Evolutionary conservation across 306 rosid genomes (phyloP), one percentile per base, ranked within the genome.

Genomic region (Cicer bijugum): DNA sequence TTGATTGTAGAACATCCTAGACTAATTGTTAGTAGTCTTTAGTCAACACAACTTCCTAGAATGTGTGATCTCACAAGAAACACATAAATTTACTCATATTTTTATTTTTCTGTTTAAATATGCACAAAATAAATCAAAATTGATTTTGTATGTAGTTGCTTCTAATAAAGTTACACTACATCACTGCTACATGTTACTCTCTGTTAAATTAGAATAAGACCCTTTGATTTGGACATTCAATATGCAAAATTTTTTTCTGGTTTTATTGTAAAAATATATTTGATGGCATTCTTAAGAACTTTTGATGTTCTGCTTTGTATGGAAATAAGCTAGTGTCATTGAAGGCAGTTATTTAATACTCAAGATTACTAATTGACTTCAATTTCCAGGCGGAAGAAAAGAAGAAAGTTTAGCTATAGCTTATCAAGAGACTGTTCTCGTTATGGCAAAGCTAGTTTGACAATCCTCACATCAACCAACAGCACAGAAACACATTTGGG

Each of bases 341-440:
- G 23, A 69, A 50, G 48, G 7, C 9, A 63, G 8, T 68, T 4
- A 59, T 59, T 23, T 40, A 17, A 71, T 59, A 44, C 66, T 50
- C 67, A 16, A 35, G 51, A 79, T 14, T 17, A 75, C 43, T 40
- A 39, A n/a, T 69, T 80, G 75, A 33, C 55, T 75, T 75, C 44
- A 78, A 74, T 53, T 76, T 82, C 77, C 91, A 88, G 92, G 71
- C 20, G 2, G 80, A 78, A 77, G 80, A 42, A 57, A 80, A 75
- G 83, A 86, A 79, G 77, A 73, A 81, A 57, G 76, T 81, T 76
- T 75, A 68, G 71, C 28, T 60, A 9, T 17, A 3, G 74, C 15
- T 23, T 7, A 45, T 45, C 42, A 69, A 16, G 57, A 67, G 74
- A 72, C 69, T 28, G 16, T 61, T 17, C 5, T 33, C 19, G 60